Conservation (phyloP, 2,329 filamentous ascomycete species). For the Phymatotrichopsis omnivora region DNA sequence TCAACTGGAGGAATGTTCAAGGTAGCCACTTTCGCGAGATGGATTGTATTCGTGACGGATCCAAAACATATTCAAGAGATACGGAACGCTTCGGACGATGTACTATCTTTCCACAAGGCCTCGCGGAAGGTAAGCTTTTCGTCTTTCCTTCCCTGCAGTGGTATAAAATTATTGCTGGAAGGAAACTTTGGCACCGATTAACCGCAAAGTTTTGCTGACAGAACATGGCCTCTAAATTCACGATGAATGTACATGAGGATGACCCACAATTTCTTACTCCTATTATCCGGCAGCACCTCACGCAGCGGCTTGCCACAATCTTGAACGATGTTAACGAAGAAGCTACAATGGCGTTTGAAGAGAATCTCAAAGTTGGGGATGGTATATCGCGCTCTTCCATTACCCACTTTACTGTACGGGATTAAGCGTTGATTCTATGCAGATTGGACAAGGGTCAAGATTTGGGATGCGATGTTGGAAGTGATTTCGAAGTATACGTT, state of each 20-base stretch:
- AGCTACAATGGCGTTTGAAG: too few relatives aligned
- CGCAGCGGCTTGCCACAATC: conserved; percentile 7
- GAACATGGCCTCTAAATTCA: conserved; percentile 18
- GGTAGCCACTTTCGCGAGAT: conserved; percentile 22
- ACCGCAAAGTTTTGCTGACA: too few relatives aligned
- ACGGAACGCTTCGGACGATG: conserved; percentile 14
- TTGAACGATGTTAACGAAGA: conserved; percentile 18
- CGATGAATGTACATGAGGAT: conserved; percentile 13
- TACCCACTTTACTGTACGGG: too few relatives aligned
- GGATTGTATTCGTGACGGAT: conserved; percentile 24
- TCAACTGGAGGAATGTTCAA: conserved; percentile 16
- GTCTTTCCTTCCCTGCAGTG: too few relatives aligned
- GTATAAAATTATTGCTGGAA: too few relatives aligned
- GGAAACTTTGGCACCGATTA: too few relatives aligned
- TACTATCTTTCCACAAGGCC: conserved; percentile 22
- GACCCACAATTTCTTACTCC: conserved; percentile 20
- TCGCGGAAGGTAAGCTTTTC: conserved; percentile 19
- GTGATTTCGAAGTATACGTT: conserved; percentile 12
- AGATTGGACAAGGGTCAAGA: conserved; percentile 23
- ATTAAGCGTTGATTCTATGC: too few relatives aligned
- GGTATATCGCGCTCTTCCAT: too few relatives aligned
- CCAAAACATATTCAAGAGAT: conserved; percentile 26
- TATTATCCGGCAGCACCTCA: conserved; percentile 17
- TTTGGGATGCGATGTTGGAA: conserved; percentile 24
- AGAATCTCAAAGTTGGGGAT: too few relatives aligned